Conservation (phyloP, 2,329 filamentous ascomycete genomes). For the Hymenoscyphus fructigenus region DNA sequence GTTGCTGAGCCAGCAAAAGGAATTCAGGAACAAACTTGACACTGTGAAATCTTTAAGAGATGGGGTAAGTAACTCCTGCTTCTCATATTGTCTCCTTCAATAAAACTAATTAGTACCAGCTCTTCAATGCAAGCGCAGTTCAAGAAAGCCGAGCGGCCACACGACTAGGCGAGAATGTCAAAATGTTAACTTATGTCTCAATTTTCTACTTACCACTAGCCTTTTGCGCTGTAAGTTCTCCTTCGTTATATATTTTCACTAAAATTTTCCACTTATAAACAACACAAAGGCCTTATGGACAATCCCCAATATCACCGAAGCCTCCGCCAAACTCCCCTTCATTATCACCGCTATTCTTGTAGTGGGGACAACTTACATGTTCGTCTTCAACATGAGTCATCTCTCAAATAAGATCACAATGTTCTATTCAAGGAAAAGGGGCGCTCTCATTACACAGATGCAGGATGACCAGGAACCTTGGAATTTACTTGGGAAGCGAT, state of each 20-base stretch:
- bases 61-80: not conserved
- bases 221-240: conserved; percentile 29
- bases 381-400: conserved; percentile 3
- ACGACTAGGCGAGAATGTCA: conserved; percentile 38
- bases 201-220: conserved; percentile 42
- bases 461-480: not conserved
- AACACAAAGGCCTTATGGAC: not conserved
- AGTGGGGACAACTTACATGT: not conserved
- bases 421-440: not conserved
- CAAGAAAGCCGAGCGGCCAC: conserved; percentile 36
- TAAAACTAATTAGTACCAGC: not conserved
- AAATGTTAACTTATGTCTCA: conserved; percentile 41
- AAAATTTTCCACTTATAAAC: not conserved
- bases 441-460: not conserved
- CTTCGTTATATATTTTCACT: not conserved
- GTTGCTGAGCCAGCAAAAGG: not conserved
- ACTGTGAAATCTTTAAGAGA: not conserved
- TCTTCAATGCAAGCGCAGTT: conserved; percentile 35
- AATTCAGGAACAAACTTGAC: not conserved
- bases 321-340: not conserved
- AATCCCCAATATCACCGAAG: not conserved
- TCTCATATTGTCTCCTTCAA: not conserved
- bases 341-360: not conserved
- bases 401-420: not conserved
- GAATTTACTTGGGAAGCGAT: not conserved